Conservation (phyloP, 345 rosid genomes). For the Psidium friedrichsthalianum region DNA sequence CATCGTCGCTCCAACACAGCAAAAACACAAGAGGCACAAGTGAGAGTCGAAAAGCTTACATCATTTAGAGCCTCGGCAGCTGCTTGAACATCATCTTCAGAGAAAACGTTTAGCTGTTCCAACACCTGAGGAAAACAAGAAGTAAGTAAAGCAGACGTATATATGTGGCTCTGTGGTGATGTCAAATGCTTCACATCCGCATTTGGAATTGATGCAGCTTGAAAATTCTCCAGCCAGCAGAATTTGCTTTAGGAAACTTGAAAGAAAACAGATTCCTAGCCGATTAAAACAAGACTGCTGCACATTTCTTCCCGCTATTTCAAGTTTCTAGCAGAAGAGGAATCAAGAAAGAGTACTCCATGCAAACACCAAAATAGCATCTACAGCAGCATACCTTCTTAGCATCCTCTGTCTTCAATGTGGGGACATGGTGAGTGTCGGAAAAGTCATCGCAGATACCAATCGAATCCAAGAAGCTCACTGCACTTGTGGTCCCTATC, state of each 20-base stretch:
- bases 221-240: neutral
- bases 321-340: neutral
- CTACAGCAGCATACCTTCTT: constrained; percentile 42
- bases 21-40: neutral
- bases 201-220: neutral
- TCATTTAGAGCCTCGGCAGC: constrained; percentile 81
- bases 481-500: constrained; percentile 89
- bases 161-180: neutral
- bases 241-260: neutral
- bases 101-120: constrained; percentile 61
- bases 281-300: neutral
- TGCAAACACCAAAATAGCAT: neutral
- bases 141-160: neutral
- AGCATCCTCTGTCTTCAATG: constrained; percentile 55
- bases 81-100: constrained; percentile 46
- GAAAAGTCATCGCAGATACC: constrained; percentile 66
- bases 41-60: constrained; percentile 26
- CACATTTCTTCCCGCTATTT: neutral
- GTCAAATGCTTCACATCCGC: neutral
- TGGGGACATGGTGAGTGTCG: constrained; percentile 62
- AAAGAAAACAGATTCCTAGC: neutral
- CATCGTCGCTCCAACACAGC: neutral
- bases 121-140: constrained; percentile 41
- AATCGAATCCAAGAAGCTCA: constrained; percentile 64
- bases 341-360: neutral